These are phyloP conservation scores for Rutstroemia sydowiana DNA, from an alignment of 2,329 filamentous ascomycete genomes.

Conservation along the genomic window DNA sequence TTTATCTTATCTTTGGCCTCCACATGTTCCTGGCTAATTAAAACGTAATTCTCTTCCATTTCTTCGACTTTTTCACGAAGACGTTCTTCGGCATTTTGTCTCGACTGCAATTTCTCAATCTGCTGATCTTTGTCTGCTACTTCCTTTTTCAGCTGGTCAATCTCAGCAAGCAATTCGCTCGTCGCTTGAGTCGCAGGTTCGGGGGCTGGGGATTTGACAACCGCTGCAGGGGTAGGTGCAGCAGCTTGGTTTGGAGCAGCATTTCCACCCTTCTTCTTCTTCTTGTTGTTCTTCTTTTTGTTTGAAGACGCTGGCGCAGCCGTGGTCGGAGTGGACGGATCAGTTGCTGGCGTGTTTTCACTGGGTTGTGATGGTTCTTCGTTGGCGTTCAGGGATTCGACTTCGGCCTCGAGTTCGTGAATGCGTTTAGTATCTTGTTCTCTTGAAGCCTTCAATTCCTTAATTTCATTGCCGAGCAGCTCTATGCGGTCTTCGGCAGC, in stretches of 20 bases:
- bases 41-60: conserved; percentile 70
- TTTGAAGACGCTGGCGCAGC: conserved; percentile 34
- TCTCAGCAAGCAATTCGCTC: conserved; percentile 23
- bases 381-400: conserved; percentile 16
- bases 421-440: conserved; percentile 18
- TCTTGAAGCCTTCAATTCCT: conserved; percentile 19
- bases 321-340: conserved; percentile 35
- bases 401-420: conserved; percentile 19
- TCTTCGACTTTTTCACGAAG: conserved; percentile 80
- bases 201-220: conserved; percentile 14
- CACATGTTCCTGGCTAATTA: conserved; percentile 76
- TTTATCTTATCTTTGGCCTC: conserved; percentile 73
- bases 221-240: conserved; percentile 18
- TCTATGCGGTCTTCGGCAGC: conserved; percentile 17
- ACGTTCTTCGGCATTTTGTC: conserved; percentile 68
- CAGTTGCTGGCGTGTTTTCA: conserved; percentile 20
- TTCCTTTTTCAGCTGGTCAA: conserved; percentile 24
- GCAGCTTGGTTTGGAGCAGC: conserved; percentile 25
- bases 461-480: conserved; percentile 20
- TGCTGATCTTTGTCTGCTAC: conserved; percentile 44
- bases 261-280: conserved; percentile 64
- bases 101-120: conserved; percentile 63
- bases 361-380: conserved; percentile 10
- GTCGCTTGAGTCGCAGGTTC: conserved; percentile 8
- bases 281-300: conserved; percentile 67